phyloP scores from a whole-genome alignment of 768 basidiomycete genomes.

The Lactarius hengduanensis region DNA sequence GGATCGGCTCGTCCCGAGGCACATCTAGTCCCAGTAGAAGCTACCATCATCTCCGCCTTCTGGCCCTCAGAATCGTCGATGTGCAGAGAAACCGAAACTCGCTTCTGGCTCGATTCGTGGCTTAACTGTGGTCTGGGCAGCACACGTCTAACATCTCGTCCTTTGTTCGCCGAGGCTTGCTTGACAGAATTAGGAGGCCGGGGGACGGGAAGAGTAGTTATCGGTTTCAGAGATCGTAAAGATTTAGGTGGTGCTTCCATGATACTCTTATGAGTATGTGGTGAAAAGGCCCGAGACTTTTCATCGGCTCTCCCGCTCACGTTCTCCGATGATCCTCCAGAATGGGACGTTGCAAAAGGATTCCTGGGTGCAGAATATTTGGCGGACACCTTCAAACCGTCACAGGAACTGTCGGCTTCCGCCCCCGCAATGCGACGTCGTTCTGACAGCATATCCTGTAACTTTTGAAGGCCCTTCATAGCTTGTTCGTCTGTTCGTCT shows the following conservation, averaged over 20 bases:
- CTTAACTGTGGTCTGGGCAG: neutral
- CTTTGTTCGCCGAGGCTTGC: neutral
- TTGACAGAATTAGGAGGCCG: slow-evolving; percentile 7
- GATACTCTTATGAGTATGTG: slow-evolving; percentile 3
- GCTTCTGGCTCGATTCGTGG: neutral
- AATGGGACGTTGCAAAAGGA: slow-evolving; percentile 7
- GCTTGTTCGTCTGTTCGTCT: slow-evolving; percentile 6
- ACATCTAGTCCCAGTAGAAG: neutral
- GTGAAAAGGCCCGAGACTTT: neutral
- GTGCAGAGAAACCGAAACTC: neutral
- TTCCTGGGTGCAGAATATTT: slow-evolving; percentile 3
- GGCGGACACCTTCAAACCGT: neutral
- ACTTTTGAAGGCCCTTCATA: slow-evolving; percentile 1
- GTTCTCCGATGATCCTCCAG: neutral
- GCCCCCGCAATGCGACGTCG: slow-evolving; percentile 6
- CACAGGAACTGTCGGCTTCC: neutral
- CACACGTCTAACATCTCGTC: neutral
- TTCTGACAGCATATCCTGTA: slow-evolving; percentile 14
- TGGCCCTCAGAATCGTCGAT: neutral
- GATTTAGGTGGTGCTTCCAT: slow-evolving; percentile 7
- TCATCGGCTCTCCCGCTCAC: neutral
- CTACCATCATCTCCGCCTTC: slow-evolving; percentile 5
- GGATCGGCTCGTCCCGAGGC: neutral
- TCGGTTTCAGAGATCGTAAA: slow-evolving; percentile 17
- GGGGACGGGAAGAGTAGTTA: slow-evolving; percentile 16